Conservation (phyloP, 208 protist genomes). For the Zelonia costaricensis region DNA sequence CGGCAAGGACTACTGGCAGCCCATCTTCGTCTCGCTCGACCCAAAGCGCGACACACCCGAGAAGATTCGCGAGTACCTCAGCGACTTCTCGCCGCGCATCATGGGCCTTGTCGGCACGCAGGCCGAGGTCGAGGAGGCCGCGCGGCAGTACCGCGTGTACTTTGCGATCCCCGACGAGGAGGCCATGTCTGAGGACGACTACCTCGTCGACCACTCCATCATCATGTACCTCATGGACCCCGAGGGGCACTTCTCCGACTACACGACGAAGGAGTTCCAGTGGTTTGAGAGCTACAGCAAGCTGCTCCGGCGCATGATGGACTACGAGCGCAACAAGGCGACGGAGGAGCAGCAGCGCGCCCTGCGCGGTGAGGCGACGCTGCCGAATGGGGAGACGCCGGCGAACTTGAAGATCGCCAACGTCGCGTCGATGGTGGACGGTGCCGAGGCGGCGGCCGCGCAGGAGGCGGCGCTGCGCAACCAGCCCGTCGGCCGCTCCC, state of each 20-base stretch:
- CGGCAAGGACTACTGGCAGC: slow-evolving; percentile 81
- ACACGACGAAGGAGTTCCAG: slow-evolving; percentile 89
- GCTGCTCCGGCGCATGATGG: slow-evolving; percentile 78
- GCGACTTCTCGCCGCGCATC: slow-evolving; percentile 91
- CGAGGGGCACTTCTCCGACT: slow-evolving; percentile 86
- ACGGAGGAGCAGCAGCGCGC: slow-evolving; percentile 26
- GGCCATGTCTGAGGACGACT: slow-evolving; percentile 89
- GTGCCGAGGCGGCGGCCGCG: slow-evolving; percentile 24
- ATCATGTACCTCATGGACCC: slow-evolving; percentile 94
- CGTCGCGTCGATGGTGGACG: slow-evolving; percentile 56
- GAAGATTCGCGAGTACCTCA: slow-evolving; percentile 85
- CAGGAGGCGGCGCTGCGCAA: slow-evolving; percentile 30
- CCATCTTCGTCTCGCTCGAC: slow-evolving; percentile 95
- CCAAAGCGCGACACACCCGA: slow-evolving; percentile 87
- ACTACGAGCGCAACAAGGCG: slow-evolving; percentile 62
- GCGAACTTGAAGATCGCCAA: slow-evolving; percentile 62
- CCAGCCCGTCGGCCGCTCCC: slow-evolving; percentile 18
- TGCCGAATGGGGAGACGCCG: slow-evolving; percentile 30
- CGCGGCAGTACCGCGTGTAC: slow-evolving; percentile 93
- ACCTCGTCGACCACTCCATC: slow-evolving; percentile 96
- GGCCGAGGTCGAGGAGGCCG: slow-evolving; percentile 77
- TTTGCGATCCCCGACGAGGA: slow-evolving; percentile 77
- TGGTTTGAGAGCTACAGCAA: slow-evolving; percentile 88
- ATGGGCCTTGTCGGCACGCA: slow-evolving; percentile 90
- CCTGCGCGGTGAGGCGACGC: slow-evolving; percentile 17